phyloP scores from a whole-genome alignment of 1,139 yeast genomes.

The Hemisphaericaspora xylofermentans region DNA sequence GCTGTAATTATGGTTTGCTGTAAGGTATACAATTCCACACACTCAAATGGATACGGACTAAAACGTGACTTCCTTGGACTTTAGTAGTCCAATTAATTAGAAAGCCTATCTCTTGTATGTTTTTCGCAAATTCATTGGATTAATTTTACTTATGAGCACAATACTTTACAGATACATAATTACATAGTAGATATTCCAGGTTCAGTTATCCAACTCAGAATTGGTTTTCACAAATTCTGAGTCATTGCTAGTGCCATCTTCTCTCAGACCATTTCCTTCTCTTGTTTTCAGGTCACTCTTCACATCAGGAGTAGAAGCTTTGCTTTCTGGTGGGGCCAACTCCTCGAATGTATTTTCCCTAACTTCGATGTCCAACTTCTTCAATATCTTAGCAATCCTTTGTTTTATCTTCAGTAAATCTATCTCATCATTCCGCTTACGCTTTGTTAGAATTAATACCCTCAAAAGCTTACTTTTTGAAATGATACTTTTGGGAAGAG shows the following conservation, averaged over 20 bases:
- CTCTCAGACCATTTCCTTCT: constrained; percentile 1
- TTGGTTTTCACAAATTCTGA: background rate
- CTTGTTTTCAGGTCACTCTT: constrained; percentile 2
- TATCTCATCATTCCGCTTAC: constrained; percentile 26
- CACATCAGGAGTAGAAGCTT: constrained; percentile 8
- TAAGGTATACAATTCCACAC: no score
- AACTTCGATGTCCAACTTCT: constrained; percentile 20
- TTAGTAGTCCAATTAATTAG: no score
- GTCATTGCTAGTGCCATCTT: background rate
- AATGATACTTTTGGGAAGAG: constrained; percentile 30
- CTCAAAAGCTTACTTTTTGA: constrained; percentile 33
- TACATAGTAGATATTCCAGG: no score
- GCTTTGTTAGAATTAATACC: constrained; percentile 30
- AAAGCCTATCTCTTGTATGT: no score
- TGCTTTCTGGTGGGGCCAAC: constrained; percentile 6
- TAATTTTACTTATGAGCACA: no score
- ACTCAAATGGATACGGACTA: no score
- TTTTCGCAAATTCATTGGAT: no score
- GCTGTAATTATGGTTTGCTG: no score
- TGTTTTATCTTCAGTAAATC: constrained; percentile 20
- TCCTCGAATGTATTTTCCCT: constrained; percentile 18
- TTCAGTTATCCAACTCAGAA: no score
- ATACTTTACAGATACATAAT: no score
- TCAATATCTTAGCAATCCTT: constrained; percentile 24
- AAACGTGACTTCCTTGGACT: no score